Evolutionary conservation across 345 rosid genomes (phyloP), one percentile per base, ranked within the genome.

Genomic region (Laguncularia racemosa): DNA sequence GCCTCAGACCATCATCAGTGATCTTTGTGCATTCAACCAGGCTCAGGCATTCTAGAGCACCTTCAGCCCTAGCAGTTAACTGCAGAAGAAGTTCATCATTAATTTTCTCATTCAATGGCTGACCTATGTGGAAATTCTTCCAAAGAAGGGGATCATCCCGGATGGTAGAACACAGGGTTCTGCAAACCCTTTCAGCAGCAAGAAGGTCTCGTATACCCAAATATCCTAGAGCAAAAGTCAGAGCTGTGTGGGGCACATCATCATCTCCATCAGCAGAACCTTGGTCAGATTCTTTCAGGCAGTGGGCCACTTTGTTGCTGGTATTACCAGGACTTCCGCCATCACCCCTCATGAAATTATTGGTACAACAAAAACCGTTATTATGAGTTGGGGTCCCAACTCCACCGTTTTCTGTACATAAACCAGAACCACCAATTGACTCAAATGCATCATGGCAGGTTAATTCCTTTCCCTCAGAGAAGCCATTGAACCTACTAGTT

Each of bases 21-120:
- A 91, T 75, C 79, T 73, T 75, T n/a, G 78, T 54, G 60, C 98
- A 88, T 55, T 82, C 88, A 23, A 88, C 76, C 55, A 91, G 79
- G 81, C 80, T 88, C 77, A 91, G 69, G 75, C 86, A 79, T 63
- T 75, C 85, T 78, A 91, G 68, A 56, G 70, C 77, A 12, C 95
- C 95, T 67, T 84, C 90, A 65, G 96, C 90, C 74, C 85, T 79
- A 38, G 71, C 67, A 58, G 85, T 65, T 55, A 88, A 58, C 56
- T 76, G 71, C 80, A 88, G 62, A 56, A 91, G 84, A 74, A 71
- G 57, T 64, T 89, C 91, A 50, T 89, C 97, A 0, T 87, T 89
- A 15, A 89, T 73, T 76, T 78, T 86, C 73, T 89, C 95, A 50
- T 67, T 89, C 73, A 82, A 68, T 2, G 97, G 95, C 48, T 76